phyloP scores from a whole-genome alignment of 805 yeast genomes.

The Candida piceae region DNA sequence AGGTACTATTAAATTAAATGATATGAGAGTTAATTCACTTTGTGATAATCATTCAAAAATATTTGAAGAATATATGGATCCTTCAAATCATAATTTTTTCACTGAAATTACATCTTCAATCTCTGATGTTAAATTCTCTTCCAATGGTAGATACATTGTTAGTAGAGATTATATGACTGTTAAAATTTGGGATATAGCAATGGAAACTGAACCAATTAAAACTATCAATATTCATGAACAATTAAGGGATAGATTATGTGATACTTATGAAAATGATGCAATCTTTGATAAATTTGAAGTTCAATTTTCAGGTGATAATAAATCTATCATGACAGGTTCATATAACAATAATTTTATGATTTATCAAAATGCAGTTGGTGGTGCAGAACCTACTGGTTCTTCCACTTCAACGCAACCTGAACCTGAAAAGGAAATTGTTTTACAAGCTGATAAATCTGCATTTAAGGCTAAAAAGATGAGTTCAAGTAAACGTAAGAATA shows the following conservation, averaged over 20 bases:
- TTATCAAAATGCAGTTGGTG: conserved; percentile 71
- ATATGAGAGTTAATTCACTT: conserved; percentile 92
- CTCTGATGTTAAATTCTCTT: conserved; percentile 87
- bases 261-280: conserved; percentile 97
- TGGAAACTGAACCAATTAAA: conserved; percentile 93
- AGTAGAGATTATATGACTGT: conserved; percentile 96
- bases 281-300: conserved; percentile 98
- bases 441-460: conserved; percentile 97
- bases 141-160: conserved; percentile 92
- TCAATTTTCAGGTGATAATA: conserved; percentile 88
- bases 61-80: conserved; percentile 91
- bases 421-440: conserved; percentile 58
- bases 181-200: conserved; percentile 95
- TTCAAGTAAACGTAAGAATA: conserved; percentile 34
- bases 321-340: conserved; percentile 92
- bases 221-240: conserved; percentile 96
- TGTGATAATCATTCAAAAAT: conserved; percentile 86
- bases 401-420: conserved; percentile 15
- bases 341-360: conserved; percentile 96
- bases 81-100: conserved; percentile 88
- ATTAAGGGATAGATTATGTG: conserved; percentile 87
- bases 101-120: conserved; percentile 95
- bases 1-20: conserved; percentile 92
- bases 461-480: conserved; percentile 74
- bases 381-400: conserved; percentile 2